phyloP scores from a whole-genome alignment of 768 basidiomycete genomes.

The Panaeolus papilionaceus region DNA sequence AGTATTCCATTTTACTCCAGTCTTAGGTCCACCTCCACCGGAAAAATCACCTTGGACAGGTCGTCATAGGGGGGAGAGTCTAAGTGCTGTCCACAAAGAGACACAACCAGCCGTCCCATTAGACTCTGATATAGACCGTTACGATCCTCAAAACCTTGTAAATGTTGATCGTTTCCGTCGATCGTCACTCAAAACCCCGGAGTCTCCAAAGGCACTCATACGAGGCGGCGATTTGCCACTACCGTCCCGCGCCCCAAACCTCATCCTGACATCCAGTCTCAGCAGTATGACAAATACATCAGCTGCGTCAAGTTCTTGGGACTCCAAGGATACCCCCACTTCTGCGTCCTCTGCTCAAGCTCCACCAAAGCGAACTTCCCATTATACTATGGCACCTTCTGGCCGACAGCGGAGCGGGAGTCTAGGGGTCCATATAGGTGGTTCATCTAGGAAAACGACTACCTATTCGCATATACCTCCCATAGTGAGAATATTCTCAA shows the following conservation, averaged over 20 bases:
- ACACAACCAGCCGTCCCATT: conserved; percentile 41
- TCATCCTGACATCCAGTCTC: conserved; percentile 40
- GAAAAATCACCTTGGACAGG: conserved; percentile 40
- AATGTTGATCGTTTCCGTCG: conserved; percentile 49
- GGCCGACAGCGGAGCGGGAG: conserved; percentile 69
- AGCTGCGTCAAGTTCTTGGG: conserved; percentile 34
- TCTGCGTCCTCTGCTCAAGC: conserved; percentile 26
- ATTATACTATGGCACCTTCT: conserved; percentile 10
- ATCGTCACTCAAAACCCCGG: conserved; percentile 54
- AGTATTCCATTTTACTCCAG: conserved; percentile 24
- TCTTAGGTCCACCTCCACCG: conserved; percentile 16
- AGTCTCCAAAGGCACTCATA: conserved; percentile 45
- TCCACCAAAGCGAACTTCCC: conserved; percentile 19
- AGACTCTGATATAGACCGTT: conserved; percentile 62
- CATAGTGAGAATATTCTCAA: conserved; percentile 28
- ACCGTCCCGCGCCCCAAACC: conserved; percentile 56
- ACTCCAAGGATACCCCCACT: conserved; percentile 23
- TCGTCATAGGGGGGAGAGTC: conserved; percentile 61
- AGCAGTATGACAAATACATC: conserved; percentile 45
- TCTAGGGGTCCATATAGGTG: conserved; percentile 12
- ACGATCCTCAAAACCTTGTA: conserved; percentile 48
- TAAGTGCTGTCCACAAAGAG: conserved; percentile 53
- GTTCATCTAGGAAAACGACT: conserved; percentile 34
- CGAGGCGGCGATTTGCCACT: conserved; percentile 69
- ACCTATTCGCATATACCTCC: conserved; percentile 42